Evolutionary conservation across 139 green algal genomes (phyloP).

Genomic region (Marvania coccoides): DNA sequence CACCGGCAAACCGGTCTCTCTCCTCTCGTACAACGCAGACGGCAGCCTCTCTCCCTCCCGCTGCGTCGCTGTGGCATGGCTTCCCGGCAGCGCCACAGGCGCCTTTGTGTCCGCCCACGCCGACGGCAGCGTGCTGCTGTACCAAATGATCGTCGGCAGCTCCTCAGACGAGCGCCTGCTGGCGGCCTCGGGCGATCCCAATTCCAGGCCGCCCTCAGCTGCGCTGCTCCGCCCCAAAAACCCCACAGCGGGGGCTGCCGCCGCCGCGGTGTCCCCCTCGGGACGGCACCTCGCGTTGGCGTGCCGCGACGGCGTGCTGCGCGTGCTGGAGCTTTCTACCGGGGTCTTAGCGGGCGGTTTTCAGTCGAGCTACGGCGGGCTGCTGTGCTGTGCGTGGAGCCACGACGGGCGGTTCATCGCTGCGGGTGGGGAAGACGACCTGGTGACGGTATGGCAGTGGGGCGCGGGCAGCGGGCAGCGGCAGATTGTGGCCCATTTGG

Average conservation of each 20-base stretch:
- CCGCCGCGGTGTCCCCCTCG: slow-evolving; percentile 61
- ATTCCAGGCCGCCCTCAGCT: not conserved
- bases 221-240: slow-evolving; percentile 7
- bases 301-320: slow-evolving; percentile 65
- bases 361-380: slow-evolving; percentile 81
- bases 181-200: slow-evolving; percentile 15
- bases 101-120: slow-evolving; percentile 49
- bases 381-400: slow-evolving; percentile 82
- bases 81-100: slow-evolving; percentile 26
- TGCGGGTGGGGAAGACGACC: slow-evolving; percentile 84
- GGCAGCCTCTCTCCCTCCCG: slow-evolving; percentile 23
- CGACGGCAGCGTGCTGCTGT: slow-evolving; percentile 41
- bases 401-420: slow-evolving; percentile 70
- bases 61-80: slow-evolving; percentile 47
- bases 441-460: slow-evolving; percentile 68
- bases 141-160: slow-evolving; percentile 17
- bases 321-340: slow-evolving; percentile 52
- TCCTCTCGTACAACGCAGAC: slow-evolving; percentile 36
- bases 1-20: slow-evolving; percentile 21
- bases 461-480: too few species aligned
- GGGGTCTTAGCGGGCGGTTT: slow-evolving; percentile 52
- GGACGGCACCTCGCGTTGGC: slow-evolving; percentile 64
- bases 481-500: slow-evolving; percentile 53
- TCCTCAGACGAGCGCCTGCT: slow-evolving; percentile 41
- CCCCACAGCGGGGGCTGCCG: slow-evolving; percentile 52